Evolutionary conservation across 164 flowering plant species (phyloP), one percentile per base, ranked within the genome.

Genomic region (Echeveria elegans): DNA sequence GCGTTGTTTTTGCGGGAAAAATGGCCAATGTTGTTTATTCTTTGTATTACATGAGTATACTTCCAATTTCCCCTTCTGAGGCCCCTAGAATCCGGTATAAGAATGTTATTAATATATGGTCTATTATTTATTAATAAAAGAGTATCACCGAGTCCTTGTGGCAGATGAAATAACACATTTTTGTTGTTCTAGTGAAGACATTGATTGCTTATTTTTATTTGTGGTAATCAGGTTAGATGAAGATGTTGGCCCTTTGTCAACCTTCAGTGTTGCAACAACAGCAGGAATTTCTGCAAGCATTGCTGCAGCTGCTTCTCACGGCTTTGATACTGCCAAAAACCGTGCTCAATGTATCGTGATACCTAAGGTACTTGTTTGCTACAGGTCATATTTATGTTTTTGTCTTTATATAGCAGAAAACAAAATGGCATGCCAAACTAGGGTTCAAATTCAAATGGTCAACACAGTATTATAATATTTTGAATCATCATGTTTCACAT

Each of bases 251-350:
- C 91, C 91, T 2, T 73, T 90, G 65, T 82, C 97, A 63, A 94
- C 97, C 75, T 43, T 88, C 41, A 79, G 83, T 69, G 80, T 89
- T 58, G 85, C 94, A 69, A 72, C 87, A 41, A 85, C 96, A 16
- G 98, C 98, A 69, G 97, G 94, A 64, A 65, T 90, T 79, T 89
- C 97, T 58, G 96, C 92, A 67, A 72, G 89, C 34, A 19, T 90
- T 64, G 98, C 96, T 77, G 97, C 98, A 53, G 92, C 90, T 72
- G 92, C 86, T 71, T 93, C 98, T 74, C 97, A 93, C 79, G 47
- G 83, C 77, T 90, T 90, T 76, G 98, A 93, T 82, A 93, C 97
- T 26, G 88, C 97, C 5, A 88, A 70, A 81, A 72, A 75, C 67
- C 87, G 96, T 71, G 79, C 94, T n/a, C 89, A 88, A 43, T 87